These are phyloP conservation scores for Cicer judaicum DNA, from an alignment of 306 rosid species.

Conservation along the genomic window DNA sequence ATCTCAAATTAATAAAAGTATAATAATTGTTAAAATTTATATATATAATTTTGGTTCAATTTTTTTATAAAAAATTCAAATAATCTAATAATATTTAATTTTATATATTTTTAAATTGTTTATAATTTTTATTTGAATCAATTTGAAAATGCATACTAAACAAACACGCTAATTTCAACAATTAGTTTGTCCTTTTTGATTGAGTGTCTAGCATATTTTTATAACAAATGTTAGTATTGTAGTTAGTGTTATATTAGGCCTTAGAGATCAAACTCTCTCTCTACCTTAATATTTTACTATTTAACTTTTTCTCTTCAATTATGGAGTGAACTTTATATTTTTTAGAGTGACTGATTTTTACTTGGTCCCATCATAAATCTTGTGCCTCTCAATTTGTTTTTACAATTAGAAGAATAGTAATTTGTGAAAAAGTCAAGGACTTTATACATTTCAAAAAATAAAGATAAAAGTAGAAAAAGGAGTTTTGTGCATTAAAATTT, in stretches of 20 bases:
- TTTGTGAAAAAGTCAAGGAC: conserved; percentile 1
- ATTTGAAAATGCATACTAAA: not conserved
- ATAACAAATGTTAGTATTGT: not conserved
- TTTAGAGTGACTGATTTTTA: not conserved
- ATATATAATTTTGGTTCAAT: no score
- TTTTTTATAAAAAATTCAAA: no score
- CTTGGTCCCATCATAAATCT: conserved; percentile 1
- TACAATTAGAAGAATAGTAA: not conserved
- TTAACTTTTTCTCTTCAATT: no score
- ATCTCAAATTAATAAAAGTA: no score
- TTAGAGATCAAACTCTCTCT: not conserved
- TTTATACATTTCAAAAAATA: conserved; percentile 5
- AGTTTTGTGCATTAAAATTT: conserved; percentile 18
- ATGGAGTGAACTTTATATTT: no score
- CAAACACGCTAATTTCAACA: conserved; percentile 25
- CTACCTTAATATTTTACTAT: not conserved
- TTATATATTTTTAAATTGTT: no score
- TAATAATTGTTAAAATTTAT: no score
- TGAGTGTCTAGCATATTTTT: not conserved
- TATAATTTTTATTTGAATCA: no score
- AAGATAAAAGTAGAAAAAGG: not conserved
- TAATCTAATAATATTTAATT: no score
- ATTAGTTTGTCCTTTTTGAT: conserved; percentile 7
- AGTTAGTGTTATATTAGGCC: not conserved
- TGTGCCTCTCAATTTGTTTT: conserved; percentile 12